Conservation (phyloP, 2,329 filamentous ascomycete species). For the Colletotrichum simmondsii region DNA sequence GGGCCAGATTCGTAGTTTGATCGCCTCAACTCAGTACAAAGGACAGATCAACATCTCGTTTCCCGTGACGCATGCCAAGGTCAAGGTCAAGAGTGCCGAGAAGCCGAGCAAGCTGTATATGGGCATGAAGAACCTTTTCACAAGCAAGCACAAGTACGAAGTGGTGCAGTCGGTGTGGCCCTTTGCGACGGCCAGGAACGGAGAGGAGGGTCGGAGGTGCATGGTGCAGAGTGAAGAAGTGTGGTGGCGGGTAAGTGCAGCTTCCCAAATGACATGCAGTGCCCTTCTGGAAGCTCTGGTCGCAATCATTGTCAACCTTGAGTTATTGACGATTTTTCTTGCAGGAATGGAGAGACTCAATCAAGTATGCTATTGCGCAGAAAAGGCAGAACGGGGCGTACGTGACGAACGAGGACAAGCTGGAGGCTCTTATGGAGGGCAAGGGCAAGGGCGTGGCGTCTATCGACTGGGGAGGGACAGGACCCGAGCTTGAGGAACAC, state of each 20-base stretch:
- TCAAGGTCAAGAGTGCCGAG: slow-evolving; percentile 62
- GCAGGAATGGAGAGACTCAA: slow-evolving; percentile 55
- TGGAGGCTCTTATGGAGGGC: slow-evolving; percentile 49
- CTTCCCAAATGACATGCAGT: background rate
- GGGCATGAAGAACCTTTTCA: slow-evolving; percentile 61
- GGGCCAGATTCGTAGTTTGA: slow-evolving; percentile 62
- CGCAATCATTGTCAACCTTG: background rate
- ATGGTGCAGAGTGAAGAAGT: slow-evolving; percentile 66
- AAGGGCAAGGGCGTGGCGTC: slow-evolving; percentile 28
- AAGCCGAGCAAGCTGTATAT: slow-evolving; percentile 66
- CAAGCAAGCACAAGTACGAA: slow-evolving; percentile 65
- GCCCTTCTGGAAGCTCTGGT: background rate
- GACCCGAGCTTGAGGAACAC: background rate
- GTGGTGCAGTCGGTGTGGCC: slow-evolving; percentile 68
- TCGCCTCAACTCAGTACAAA: slow-evolving; percentile 61
- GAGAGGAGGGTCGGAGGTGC: slow-evolving; percentile 55
- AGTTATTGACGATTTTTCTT: background rate
- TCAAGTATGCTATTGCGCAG: slow-evolving; percentile 40
- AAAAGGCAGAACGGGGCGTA: slow-evolving; percentile 50
- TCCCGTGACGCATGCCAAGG: slow-evolving; percentile 59
- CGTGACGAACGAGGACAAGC: slow-evolving; percentile 64
- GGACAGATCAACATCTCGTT: slow-evolving; percentile 61
- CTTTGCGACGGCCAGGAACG: slow-evolving; percentile 61
- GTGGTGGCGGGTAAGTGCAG: slow-evolving; percentile 57
- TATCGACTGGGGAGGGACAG: slow-evolving; percentile 18